Percentiles rank a stretch among this genome's conserved stretches.
phyloP scores from a whole-genome alignment of 2,329 filamentous ascomycete species.

The Xylaria sp. region DNA sequence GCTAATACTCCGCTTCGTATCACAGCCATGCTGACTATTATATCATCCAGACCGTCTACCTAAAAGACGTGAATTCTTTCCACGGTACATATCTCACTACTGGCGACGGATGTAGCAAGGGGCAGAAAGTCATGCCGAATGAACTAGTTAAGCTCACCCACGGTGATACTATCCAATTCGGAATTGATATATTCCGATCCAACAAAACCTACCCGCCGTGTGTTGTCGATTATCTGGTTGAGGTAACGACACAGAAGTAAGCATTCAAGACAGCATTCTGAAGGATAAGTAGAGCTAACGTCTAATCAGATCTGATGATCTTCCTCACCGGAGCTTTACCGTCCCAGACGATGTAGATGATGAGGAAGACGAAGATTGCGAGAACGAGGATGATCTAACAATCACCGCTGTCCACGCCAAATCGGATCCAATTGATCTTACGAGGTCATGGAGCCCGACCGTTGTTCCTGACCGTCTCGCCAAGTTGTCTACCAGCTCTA shows the following conservation, averaged over 20 bases:
- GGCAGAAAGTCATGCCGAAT: slow-evolving; percentile 40
- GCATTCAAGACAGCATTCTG: not conserved
- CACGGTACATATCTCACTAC: slow-evolving; percentile 63
- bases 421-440: not conserved
- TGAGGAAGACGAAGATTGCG: slow-evolving; percentile 38
- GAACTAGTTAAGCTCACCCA: slow-evolving; percentile 42
- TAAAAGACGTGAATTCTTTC: slow-evolving; percentile 61
- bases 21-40: slow-evolving; percentile 7
- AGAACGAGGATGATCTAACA: slow-evolving; percentile 32
- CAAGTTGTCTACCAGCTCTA: slow-evolving; percentile 4
- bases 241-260: slow-evolving; percentile 39
- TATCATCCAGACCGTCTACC: slow-evolving; percentile 53
- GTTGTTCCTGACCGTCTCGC: not conserved
- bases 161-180: slow-evolving; percentile 55
- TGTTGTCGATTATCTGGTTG: slow-evolving; percentile 50
- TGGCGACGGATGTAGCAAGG: slow-evolving; percentile 37
- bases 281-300: slow-evolving; percentile 27
- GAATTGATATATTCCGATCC: slow-evolving; percentile 53
- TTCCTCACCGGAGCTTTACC: slow-evolving; percentile 50
- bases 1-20: slow-evolving; percentile 5
- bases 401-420: not conserved
- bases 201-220: slow-evolving; percentile 53
- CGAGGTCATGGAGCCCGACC: slow-evolving; percentile 3
- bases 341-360: slow-evolving; percentile 57
- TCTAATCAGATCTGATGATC: slow-evolving; percentile 26